Base-by-base conservation (phyloP, 2,329 filamentous ascomycete genomes). In the Monosporascus sp. region DNA sequence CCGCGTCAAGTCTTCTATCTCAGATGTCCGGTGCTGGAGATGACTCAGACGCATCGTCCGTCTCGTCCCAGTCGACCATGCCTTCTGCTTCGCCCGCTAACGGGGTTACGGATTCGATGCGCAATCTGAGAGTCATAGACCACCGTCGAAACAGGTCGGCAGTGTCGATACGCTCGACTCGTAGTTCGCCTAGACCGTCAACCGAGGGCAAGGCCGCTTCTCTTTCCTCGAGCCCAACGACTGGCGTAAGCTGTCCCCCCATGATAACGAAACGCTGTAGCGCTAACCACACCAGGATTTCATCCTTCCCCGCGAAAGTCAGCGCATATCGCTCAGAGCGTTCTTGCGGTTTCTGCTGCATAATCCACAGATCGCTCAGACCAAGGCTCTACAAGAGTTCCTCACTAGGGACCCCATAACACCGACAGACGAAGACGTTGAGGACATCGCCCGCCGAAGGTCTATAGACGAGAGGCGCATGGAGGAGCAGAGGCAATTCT, bases 401-500 rank as follows among this genome's bases (percentile, higher is more conserved):
- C 72, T 99, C 35, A 89, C 85, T 1, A 75, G 76, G 1, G 76
- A 88, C n/a, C 85, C 87, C 0, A 82, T 95, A 26, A 84, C 80
- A 1, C 77, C 90, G 9, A 91, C 84, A 22, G 88, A 93, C 61
- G 91, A 94, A 54, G 94, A 99, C 66, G 74, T 87, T 28, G 80
- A 87, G 2, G 94, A 99, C 66, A 91, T 97, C 35, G 71, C 85
- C 57, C 81, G 81, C 54, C 82, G 94, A 51, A 95, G 92, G 70
- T 79, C 82, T 14, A 85, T 96, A 71, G 94, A 99, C 63, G 86
- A 89, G 68, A 89, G 88, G 70, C 85, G 94, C 45, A 82, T 97
- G 50, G 89, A 96, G 65, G 94, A 99, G 70, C 94, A 99, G 69
- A 88, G 86, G 67, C 84, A 86, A 59, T 99, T 99, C 68, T 99